Evolutionary conservation across 371 early-diverging fungal species (phyloP).

Genomic region (Choanephora cucurbitarum): DNA sequence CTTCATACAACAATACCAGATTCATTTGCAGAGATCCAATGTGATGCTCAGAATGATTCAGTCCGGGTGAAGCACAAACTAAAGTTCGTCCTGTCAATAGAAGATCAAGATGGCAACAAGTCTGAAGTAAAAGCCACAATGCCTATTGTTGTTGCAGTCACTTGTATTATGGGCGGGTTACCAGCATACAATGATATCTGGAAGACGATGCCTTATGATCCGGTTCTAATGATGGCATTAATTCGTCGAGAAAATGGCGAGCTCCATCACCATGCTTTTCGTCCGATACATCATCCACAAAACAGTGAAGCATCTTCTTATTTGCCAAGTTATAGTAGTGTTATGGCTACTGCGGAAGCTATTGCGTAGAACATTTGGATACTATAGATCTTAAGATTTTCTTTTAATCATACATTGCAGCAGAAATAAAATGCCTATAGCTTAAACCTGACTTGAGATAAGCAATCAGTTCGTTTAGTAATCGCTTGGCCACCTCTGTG

Average conservation of each 20-base stretch:
- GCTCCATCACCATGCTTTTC: neutral
- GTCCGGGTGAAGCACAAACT: slow-evolving; percentile 31
- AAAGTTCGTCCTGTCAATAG: slow-evolving; percentile 27
- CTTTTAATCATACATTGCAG: slow-evolving; percentile 15
- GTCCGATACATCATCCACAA: neutral
- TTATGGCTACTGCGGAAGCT: neutral
- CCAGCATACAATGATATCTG: slow-evolving; percentile 36
- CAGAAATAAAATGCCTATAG: slow-evolving; percentile 34
- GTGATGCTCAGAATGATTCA: slow-evolving; percentile 33
- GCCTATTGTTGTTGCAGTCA: slow-evolving; percentile 27
- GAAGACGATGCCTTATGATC: slow-evolving; percentile 39
- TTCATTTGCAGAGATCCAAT: slow-evolving; percentile 30
- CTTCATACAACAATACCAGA: slow-evolving; percentile 31
- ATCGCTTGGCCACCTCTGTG: slow-evolving; percentile 18
- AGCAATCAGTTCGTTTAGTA: slow-evolving; percentile 36
- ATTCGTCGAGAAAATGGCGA: slow-evolving; percentile 5
- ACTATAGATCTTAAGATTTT: neutral
- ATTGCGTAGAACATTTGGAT: neutral
- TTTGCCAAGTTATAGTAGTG: slow-evolving; percentile 14
- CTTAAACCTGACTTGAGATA: slow-evolving; percentile 39
- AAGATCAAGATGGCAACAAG: slow-evolving; percentile 23
- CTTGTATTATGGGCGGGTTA: slow-evolving; percentile 11
- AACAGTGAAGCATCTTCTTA: neutral
- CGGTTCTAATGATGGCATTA: slow-evolving; percentile 23
- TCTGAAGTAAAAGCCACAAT: slow-evolving; percentile 28